Evolutionary conservation across 441 rosid genomes (phyloP).

Genomic region (Kokia cookei): DNA sequence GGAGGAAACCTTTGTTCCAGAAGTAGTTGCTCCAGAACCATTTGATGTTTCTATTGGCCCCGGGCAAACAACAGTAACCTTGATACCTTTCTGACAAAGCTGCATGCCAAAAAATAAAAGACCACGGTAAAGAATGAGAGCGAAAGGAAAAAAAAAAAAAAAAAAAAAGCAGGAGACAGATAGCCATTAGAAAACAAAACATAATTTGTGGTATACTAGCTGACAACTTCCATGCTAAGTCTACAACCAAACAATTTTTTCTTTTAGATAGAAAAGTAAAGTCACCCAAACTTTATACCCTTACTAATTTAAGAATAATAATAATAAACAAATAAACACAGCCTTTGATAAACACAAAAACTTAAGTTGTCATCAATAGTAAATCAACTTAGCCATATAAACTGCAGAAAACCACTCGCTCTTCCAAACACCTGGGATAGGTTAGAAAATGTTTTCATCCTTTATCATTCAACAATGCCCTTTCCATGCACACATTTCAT

Average conservation of each 20-base stretch:
- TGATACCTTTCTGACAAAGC: slow-evolving; percentile 77
- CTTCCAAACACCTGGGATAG: not conserved
- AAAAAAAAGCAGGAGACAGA: not conserved
- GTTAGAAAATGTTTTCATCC: not conserved
- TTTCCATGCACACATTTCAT: not conserved
- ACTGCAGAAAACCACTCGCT: not conserved
- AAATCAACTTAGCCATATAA: not conserved
- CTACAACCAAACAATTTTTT: not conserved
- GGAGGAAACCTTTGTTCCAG: slow-evolving; percentile 37
- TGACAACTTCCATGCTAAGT: not conserved
- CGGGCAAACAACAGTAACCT: slow-evolving; percentile 91
- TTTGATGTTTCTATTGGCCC: slow-evolving; percentile 81
- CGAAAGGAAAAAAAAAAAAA: not conserved
- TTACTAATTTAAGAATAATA: not conserved
- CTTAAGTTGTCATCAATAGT: not conserved
- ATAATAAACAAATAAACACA: not conserved
- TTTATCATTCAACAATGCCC: not conserved
- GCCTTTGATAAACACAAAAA: not conserved
- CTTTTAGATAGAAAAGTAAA: not conserved
- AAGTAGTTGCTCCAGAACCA: slow-evolving; percentile 50
- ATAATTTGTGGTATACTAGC: not conserved
- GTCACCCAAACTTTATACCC: not conserved
- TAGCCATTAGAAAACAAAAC: not conserved
- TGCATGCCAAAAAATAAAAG: slow-evolving; percentile 21
- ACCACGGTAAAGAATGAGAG: slow-evolving; percentile 2